Conservation (phyloP, 139 green algal genomes). For the Haematococcus sp. region DNA sequence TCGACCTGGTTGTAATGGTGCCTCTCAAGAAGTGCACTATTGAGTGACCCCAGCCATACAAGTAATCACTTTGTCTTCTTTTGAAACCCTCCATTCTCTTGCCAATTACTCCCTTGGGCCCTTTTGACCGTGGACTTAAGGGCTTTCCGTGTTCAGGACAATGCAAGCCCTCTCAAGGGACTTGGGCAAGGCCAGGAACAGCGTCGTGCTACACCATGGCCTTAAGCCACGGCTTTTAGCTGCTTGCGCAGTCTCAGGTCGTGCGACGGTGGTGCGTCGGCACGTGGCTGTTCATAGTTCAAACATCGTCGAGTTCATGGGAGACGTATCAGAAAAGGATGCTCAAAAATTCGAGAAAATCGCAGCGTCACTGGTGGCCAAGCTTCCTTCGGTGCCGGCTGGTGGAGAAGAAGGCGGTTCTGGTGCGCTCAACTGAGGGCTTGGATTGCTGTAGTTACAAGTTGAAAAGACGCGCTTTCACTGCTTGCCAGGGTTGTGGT, state of each 20-base stretch:
- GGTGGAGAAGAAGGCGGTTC: slow-evolving; percentile 4
- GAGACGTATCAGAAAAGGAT: slow-evolving; percentile 26
- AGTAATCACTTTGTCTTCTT: neutral
- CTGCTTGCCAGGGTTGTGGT: too few relatives aligned
- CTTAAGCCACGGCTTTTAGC: neutral
- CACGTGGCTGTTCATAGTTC: neutral
- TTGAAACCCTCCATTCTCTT: too few relatives aligned
- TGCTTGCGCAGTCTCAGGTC: neutral
- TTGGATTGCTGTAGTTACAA: too few relatives aligned
- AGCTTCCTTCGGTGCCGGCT: slow-evolving; percentile 26
- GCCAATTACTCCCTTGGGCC: too few relatives aligned
- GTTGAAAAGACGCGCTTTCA: too few relatives aligned
- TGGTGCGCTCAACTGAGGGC: neutral
- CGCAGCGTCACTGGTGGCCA: slow-evolving; percentile 38
- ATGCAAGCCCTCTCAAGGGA: neutral
- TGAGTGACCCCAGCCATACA: neutral
- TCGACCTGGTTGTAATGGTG: neutral
- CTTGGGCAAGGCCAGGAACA: neutral
- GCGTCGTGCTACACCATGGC: neutral
- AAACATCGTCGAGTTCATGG: slow-evolving; percentile 23
- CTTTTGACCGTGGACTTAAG: too few relatives aligned
- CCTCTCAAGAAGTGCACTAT: neutral
- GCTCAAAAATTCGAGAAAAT: slow-evolving; percentile 41
- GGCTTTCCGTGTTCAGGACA: too few relatives aligned
- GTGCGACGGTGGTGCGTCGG: neutral